A percentile compares a stretch with the other conserved stretches of the same genome.
These are phyloP conservation scores for Bacidia rubella DNA, from an alignment of 495 filamentous ascomycete genomes.

Conservation along the genomic window DNA sequence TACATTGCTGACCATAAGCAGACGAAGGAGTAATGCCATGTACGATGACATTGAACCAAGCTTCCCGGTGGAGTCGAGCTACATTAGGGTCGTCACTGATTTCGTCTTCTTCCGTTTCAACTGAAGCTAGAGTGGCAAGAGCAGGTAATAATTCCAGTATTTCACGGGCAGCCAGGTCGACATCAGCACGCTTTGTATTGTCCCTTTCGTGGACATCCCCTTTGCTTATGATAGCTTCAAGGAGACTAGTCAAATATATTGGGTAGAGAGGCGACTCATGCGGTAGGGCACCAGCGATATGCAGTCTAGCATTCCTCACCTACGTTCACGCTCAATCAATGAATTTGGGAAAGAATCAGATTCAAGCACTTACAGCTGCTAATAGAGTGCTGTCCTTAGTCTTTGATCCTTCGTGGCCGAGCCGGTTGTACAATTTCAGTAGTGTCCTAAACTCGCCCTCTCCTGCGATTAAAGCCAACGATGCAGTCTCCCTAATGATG, in stretches of 20 bases:
- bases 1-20: slow-evolving; percentile 48
- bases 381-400: slow-evolving; percentile 46
- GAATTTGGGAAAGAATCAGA: too few species aligned
- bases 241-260: slow-evolving; percentile 66
- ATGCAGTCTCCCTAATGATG: slow-evolving; percentile 69
- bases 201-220: slow-evolving; percentile 54
- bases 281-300: slow-evolving; percentile 55
- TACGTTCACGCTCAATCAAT: too few species aligned
- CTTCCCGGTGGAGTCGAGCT: slow-evolving; percentile 64
- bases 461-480: slow-evolving; percentile 60
- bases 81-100: slow-evolving; percentile 47
- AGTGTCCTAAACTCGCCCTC: slow-evolving; percentile 68
- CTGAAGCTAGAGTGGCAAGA: slow-evolving; percentile 54
- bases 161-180: slow-evolving; percentile 66
- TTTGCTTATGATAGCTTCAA: slow-evolving; percentile 80
- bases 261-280: slow-evolving; percentile 57
- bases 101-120: slow-evolving; percentile 20
- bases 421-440: slow-evolving; percentile 64
- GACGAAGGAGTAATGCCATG: slow-evolving; percentile 76
- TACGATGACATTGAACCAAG: slow-evolving; percentile 93
- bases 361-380: slow-evolving; percentile 42
- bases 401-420: slow-evolving; percentile 56
- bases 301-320: slow-evolving; percentile 60
- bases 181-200: slow-evolving; percentile 53
- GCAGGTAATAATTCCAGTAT: slow-evolving; percentile 75